Evolutionary conservation across 2,329 filamentous ascomycete species (phyloP), one percentile per base, ranked within the genome.

Genomic region (Paraphaeosphaeria minitans): DNA sequence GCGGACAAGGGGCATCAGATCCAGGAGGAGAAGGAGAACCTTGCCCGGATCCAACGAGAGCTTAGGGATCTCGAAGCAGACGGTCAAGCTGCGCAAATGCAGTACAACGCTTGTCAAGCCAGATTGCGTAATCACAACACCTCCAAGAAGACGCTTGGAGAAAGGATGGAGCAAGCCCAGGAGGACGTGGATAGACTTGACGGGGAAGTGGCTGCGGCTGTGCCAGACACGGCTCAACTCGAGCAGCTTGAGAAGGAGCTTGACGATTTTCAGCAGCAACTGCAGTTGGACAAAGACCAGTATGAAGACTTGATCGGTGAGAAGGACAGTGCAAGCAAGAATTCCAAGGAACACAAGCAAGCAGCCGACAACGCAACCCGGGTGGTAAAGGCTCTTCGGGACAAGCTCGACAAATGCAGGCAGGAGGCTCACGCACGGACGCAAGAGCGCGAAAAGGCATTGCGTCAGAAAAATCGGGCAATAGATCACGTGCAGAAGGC

Each of bases 1-100:
- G 89, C 90, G 0, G 91, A 96, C 70, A 81, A 86, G 27, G 89
- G 86, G 57, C 85, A 84, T 19, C 89, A 92, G 68, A 83, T 93
- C 42, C 80, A 75, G 79, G 66, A 81, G 48, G 82, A 85, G 63
- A 75, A 78, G 56, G 77, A 80, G 39, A 77, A 78, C 21, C 71
- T 86, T 16, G 67, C 82, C 27, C 83, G 86, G 39, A 80, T 90
- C 3, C 81, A 83, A 53, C 72, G 56, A 41, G 70, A 73, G 31
- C 55, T 76, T 1, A 57, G 62, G 6, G 67, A 69, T 10, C 66
- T 75, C 7, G 65, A 73, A 21, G 52, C 60, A 8, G 45, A 56
- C 27, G 52, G 51, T 78, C 83, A 46, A 80, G 61, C 62, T 19
- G 52, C 63, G 37, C 53, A 68, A 57, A 55, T 57, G 82, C 54